Evolutionary conservation across 352 stramenopile genomes (phyloP).

Genomic region (Achlya hypogyna): DNA sequence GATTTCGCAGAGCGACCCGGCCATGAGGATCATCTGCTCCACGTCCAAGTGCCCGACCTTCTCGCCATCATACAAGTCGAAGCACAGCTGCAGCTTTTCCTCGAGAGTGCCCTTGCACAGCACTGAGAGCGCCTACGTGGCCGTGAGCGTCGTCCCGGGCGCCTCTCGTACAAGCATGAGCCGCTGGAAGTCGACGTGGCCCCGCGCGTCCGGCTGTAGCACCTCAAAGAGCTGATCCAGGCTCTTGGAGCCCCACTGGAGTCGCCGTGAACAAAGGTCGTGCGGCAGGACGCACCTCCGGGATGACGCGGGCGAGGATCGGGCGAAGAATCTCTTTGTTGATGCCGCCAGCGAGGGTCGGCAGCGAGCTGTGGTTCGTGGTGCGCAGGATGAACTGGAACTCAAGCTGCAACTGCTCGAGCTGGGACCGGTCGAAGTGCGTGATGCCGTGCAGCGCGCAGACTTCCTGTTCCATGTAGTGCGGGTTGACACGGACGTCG

Average conservation of each 20-base stretch:
- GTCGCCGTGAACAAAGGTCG: neutral
- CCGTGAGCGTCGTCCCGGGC: neutral
- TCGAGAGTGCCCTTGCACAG: slow-evolving; percentile 32
- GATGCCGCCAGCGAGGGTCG: slow-evolving; percentile 30
- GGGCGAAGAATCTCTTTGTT: slow-evolving; percentile 26
- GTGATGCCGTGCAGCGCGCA: slow-evolving; percentile 36
- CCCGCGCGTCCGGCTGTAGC: slow-evolving; percentile 44
- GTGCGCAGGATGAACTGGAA: slow-evolving; percentile 53
- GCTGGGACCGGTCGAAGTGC: slow-evolving; percentile 42
- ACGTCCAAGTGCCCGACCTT: slow-evolving; percentile 12
- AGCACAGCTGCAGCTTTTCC: slow-evolving; percentile 48
- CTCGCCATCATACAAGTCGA: slow-evolving; percentile 25
- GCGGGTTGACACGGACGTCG: slow-evolving; percentile 34
- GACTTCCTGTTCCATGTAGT: slow-evolving; percentile 46
- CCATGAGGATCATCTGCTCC: slow-evolving; percentile 20
- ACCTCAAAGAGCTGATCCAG: slow-evolving; percentile 35
- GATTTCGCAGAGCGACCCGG: slow-evolving; percentile 18
- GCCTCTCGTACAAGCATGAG: slow-evolving; percentile 38
- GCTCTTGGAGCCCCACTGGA: slow-evolving; percentile 38
- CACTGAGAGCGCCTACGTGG: slow-evolving; percentile 26
- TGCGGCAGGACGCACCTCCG: slow-evolving; percentile 35
- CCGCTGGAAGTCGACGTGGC: slow-evolving; percentile 51
- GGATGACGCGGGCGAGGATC: slow-evolving; percentile 38
- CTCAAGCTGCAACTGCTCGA: slow-evolving; percentile 48
- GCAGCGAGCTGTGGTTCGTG: slow-evolving; percentile 33